Evolutionary conservation across 1,139 yeast species (phyloP).

Genomic region (Yamadazyma diddensiae): DNA sequence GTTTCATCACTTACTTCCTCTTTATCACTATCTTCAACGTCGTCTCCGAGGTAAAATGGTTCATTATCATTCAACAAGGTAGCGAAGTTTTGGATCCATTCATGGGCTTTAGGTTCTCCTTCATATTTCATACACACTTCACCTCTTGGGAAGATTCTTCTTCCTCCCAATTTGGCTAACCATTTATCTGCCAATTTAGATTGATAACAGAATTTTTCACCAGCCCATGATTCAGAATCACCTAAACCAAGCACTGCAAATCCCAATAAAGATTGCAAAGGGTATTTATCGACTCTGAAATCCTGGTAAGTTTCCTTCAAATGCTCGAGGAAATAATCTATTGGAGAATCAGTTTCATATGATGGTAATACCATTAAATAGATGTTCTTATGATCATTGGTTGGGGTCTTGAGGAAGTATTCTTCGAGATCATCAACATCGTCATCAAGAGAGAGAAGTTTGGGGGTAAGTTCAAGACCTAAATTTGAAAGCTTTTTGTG

Average conservation of each 20-base stretch:
- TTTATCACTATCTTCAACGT: conserved; percentile 35
- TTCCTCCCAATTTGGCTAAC: conserved; percentile 79
- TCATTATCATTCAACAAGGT: conserved; percentile 65
- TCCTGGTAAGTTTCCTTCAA: conserved; percentile 79
- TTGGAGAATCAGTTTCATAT: conserved; percentile 88
- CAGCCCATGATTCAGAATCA: conserved; percentile 84
- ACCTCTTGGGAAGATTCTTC: conserved; percentile 84
- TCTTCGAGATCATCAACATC: conserved; percentile 84
- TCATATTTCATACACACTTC: conserved; percentile 75
- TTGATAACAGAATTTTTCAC: conserved; percentile 83
- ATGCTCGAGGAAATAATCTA: conserved; percentile 82
- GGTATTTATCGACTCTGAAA: conserved; percentile 80
- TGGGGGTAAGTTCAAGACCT: conserved; percentile 43
- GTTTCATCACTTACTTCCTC: conserved; percentile 39
- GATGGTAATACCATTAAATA: conserved; percentile 83
- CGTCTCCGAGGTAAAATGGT: conserved; percentile 46
- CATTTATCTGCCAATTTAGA: conserved; percentile 72
- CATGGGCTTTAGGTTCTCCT: conserved; percentile 58
- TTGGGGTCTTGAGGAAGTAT: conserved; percentile 67
- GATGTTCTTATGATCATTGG: conserved; percentile 38
- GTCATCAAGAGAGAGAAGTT: conserved; percentile 65
- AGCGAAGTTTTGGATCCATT: conserved; percentile 64
- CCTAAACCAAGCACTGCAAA: conserved; percentile 87
- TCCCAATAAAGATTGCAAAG: conserved; percentile 65
- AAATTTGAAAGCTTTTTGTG: conserved; percentile 31